Evolutionary conservation across 2,329 filamentous ascomycete species (phyloP), one percentile per base, ranked within the genome.

Genomic region (Microdochium nivale): DNA sequence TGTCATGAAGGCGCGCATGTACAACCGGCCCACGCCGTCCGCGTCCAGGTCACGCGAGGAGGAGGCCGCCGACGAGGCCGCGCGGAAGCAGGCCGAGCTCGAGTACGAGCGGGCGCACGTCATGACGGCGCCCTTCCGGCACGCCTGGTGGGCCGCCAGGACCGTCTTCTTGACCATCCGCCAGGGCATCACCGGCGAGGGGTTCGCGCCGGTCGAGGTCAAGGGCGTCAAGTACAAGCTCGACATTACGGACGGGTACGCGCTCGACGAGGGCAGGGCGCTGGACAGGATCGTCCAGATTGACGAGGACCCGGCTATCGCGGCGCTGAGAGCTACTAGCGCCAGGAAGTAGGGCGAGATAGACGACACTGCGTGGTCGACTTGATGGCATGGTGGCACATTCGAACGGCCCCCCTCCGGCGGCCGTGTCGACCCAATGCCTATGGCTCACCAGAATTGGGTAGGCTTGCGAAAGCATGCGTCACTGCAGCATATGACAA

Each of bases 61-160:
- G 51, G 58, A 66, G 56, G 62, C 63, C 11, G 65, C 67, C 23
- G 69, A 73, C 56, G 66, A 72, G 54, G 63, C 63, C 52, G 60
- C 65, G 50, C 66, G 61, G 10, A 57, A 55, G 54, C 67, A 68
- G 52, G 67, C 66, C 51, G 65, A 68, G 53, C 68, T 68, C 52
- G 71, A 79, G 61, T 77, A 79, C 55, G 75, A 81, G 63, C 72
- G 74, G 67, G 68, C 73, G 51, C 77, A 82, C 59, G 62, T 82
- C 35, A 67, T 84, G 67, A 81, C 78, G 10, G 70, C 75, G 61
- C 80, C 80, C 19, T 81, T 84, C 56, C 70, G 80, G 21, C 73
- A 79, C 56, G 63, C 74, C 1, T 67, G 66, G 19, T 68, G 70
- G 54, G 75, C 66, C 0, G 59, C 76, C 2, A 60, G 61, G 23